Percentiles rank a stretch among this genome's conserved stretches.
Evolutionary conservation across 768 basidiomycete species (phyloP).

Genomic region (Macrolepiota fuliginosa): DNA sequence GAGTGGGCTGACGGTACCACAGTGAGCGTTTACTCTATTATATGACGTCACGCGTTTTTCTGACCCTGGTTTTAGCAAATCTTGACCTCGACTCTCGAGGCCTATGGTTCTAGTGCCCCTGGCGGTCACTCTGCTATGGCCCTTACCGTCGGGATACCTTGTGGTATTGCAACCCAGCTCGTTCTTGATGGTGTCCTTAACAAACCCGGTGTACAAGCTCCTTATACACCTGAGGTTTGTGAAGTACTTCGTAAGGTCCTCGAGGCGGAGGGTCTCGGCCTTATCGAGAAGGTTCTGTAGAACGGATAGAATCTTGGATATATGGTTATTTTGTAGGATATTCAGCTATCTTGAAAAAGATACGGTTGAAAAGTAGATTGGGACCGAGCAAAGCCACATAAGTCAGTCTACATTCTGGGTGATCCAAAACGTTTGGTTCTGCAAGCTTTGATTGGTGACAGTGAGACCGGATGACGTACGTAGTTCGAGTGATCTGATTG

Average conservation of each 20-base stretch:
- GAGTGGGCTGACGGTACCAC: slow-evolving; percentile 81
- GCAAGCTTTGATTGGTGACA: no score
- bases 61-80: slow-evolving; percentile 51
- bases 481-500: neutral
- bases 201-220: slow-evolving; percentile 78
- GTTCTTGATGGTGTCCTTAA: slow-evolving; percentile 84
- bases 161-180: slow-evolving; percentile 90
- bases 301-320: neutral
- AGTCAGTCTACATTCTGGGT: no score
- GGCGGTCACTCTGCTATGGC: slow-evolving; percentile 90
- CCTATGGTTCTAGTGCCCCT: slow-evolving; percentile 67
- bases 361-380: no score
- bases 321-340: no score
- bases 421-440: no score
- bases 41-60: slow-evolving; percentile 8
- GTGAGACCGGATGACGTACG: neutral
- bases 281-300: slow-evolving; percentile 69
- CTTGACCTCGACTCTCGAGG: slow-evolving; percentile 87
- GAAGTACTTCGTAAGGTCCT: slow-evolving; percentile 65
- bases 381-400: no score
- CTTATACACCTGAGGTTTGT: slow-evolving; percentile 85
- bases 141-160: slow-evolving; percentile 85
- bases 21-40: slow-evolving; percentile 33
- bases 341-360: no score
- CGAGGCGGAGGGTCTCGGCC: slow-evolving; percentile 73